Base-by-base conservation (phyloP, 345 rosid species). In the Rhodomyrtus tomentosa region DNA sequence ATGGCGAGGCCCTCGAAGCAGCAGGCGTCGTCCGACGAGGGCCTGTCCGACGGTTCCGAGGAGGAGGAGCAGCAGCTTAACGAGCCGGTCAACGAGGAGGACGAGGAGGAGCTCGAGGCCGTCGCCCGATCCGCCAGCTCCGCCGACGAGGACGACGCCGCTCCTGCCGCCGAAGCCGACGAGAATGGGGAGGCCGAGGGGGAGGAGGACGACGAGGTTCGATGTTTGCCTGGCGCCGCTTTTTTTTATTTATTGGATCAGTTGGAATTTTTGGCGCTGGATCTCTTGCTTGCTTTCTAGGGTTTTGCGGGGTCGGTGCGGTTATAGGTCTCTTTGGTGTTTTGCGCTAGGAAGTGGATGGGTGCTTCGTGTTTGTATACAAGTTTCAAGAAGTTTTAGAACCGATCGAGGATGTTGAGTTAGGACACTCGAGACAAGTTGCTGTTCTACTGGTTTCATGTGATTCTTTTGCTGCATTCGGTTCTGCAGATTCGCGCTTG, bases 41-140 rank as follows among this genome's bases (percentile, higher is more conserved):
- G 86, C 53, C 81, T 92, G 36, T 92, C 98, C 42, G 87, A 91
- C 84, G 92, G 88, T 16, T 91, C 92, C 83, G 87, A 82, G 2
- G 94, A 90, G 83, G 95, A 92, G 86, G 96, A 94, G 88, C 93
- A 84, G 83, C 59, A 81, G 83, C 40, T 81, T n/a, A 14, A 38
- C 55, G 83, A 50, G 40, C 76, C 76, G 0, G 82, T 90, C 79
- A 90, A 95, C 91, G 98, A 93, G 80, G 98, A 92, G 58, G 99
- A 95, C 27, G 98, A 95, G 82, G 98, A 96, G 87, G 99, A 96
- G 93, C 92, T 96, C n/a, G 95, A 96, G 87, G 98, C 98, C 82
- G 98, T 96, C 38, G 98, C 94, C 88, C 98, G 98, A 84, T 87
- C 97, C 36, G 98, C 92, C 10, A 95, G 86, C 55, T 94, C 98